phyloP scores from a whole-genome alignment of 495 filamentous ascomycete species.

The Elaphomyces granulatus region DNA sequence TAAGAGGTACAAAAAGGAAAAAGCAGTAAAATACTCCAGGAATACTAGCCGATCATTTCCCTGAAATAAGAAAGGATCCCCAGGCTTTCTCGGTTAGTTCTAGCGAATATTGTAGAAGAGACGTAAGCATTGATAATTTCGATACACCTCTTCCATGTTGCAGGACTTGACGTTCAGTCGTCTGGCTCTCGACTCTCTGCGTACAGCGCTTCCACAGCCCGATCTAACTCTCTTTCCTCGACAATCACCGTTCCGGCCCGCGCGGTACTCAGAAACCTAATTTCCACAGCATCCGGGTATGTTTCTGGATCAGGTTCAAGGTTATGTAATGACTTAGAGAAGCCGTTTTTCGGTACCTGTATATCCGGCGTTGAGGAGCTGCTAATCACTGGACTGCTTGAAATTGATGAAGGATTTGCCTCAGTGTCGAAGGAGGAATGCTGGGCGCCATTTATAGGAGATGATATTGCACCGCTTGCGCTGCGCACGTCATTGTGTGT shows the following conservation, averaged over 20 bases:
- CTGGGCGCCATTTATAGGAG: constrained; percentile 27
- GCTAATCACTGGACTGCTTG: constrained; percentile 5
- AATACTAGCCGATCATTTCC: too few relatives aligned
- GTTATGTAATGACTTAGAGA: constrained; percentile 15
- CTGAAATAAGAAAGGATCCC: too few relatives aligned
- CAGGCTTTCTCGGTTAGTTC: too few relatives aligned
- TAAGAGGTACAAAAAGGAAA: too few relatives aligned
- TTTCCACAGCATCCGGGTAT: constrained; percentile 51
- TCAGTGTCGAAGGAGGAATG: constrained; percentile 9
- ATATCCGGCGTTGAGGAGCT: constrained; percentile 6
- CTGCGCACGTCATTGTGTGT: constrained; percentile 14
- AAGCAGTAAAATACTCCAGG: too few relatives aligned
- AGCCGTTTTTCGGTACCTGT: background rate
- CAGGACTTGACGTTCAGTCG: too few relatives aligned
- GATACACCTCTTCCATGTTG: too few relatives aligned
- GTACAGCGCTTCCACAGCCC: constrained; percentile 58
- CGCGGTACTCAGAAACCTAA: constrained; percentile 83
- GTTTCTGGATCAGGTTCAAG: constrained; percentile 28
- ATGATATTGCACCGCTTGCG: constrained; percentile 39
- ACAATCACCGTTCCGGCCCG: constrained; percentile 85
- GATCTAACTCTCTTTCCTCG: constrained; percentile 50
- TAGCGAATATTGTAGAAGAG: too few relatives aligned
- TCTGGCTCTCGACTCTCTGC: constrained; percentile 15
- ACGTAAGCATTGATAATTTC: too few relatives aligned
- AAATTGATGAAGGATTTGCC: constrained; percentile 1